Evolutionary conservation across 2,329 filamentous ascomycete species (phyloP), one percentile per base, ranked within the genome.

Genomic region (Fusarium xyrophilum): DNA sequence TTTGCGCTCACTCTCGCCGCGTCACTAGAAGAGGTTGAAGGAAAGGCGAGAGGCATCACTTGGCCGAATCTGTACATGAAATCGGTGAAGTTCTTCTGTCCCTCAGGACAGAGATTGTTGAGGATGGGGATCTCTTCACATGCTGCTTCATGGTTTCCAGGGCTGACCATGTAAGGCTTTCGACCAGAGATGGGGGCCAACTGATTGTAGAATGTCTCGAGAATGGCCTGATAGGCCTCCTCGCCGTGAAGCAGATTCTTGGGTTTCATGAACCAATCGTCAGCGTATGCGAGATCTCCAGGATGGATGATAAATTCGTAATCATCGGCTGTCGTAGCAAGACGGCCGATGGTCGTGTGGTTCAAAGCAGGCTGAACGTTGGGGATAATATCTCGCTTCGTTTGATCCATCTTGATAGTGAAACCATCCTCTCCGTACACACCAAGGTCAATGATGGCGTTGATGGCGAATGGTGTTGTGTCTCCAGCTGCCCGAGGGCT

Each of bases 11-110:
- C 58, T 10, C 42, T 46, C 4, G 64, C 64, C 2, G 30, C 7
- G 7, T 63, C 50, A 13, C 35, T n/a, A 0, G 36, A 42, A 4
- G 64, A 67, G 8, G 64, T 58, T 5, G 64, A 67, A 8, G 46
- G 17, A 15, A 67, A 67, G 4, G 63, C 32, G 0, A 36, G 17
- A 2, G 64, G 64, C 64, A 67, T 67, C 0, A 51, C 23, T 2
- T 38, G 33, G 0, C 64, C 64, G 2, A 67, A 67, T 14, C 63
- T 35, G 3, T 57, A 19, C 63, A 67, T 67, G 14, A 67, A 67
- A n/a, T 67, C 63, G 19, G 63, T 67, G 4, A 67, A 67, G 3
- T 67, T 67, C 51, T 67, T 67, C 19, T 67, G 63, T 1, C 63
- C 63, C 10, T 67, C 56, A 0, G 63, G 63, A 25, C 63, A 67